Percentiles rank a stretch among this genome's conserved stretches.
Evolutionary conservation across 306 rosid genomes (phyloP).

Genomic region (Inga leiocalycina): DNA sequence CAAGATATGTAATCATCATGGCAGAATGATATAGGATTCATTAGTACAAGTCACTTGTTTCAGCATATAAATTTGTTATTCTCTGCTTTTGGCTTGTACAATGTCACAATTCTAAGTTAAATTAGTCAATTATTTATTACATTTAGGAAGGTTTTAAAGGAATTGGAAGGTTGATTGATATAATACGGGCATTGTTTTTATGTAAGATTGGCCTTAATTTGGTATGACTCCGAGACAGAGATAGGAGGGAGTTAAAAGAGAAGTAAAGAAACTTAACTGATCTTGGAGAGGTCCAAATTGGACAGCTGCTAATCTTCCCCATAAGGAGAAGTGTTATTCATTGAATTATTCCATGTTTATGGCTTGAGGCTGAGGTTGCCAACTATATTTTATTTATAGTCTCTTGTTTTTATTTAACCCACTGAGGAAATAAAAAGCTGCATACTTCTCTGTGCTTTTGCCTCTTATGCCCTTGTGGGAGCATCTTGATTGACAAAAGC

Average conservation of each 20-base stretch:
- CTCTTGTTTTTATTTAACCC: not conserved
- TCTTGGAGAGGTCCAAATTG: not conserved
- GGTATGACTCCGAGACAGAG: not conserved
- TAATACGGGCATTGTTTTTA: too few species aligned
- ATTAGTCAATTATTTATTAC: not conserved
- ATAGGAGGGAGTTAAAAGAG: not conserved
- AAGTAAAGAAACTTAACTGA: not conserved
- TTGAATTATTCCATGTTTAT: not conserved
- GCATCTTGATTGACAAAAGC: not conserved
- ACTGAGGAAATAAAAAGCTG: not conserved
- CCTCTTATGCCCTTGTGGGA: not conserved
- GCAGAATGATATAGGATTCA: conserved; percentile 12
- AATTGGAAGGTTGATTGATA: not conserved
- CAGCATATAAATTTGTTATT: not conserved
- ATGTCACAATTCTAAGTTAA: not conserved
- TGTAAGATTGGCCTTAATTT: conserved; percentile 2
- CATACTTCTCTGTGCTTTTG: not conserved
- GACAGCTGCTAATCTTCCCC: not conserved
- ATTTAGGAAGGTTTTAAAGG: conserved; percentile 2
- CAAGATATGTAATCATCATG: conserved; percentile 8
- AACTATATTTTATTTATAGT: not conserved
- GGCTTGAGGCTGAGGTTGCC: not conserved
- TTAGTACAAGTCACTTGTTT: not conserved
- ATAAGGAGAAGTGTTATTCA: not conserved
- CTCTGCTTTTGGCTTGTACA: conserved; percentile 2